These are phyloP conservation scores for Paspalum vaginatum DNA, from an alignment of 176 grass and related monocot genomes.

Conservation along the genomic window DNA sequence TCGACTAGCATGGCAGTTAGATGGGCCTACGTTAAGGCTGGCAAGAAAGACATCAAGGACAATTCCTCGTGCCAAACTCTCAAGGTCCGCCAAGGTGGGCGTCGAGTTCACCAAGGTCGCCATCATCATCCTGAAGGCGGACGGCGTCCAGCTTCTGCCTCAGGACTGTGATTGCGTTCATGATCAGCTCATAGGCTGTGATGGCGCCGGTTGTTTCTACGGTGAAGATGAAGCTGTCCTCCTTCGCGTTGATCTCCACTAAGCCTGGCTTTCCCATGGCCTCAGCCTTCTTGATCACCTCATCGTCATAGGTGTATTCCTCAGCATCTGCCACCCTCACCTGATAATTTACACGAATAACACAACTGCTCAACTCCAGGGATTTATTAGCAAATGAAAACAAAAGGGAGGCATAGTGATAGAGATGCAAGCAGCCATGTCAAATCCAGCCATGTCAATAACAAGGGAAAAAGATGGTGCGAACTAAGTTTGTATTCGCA, in stretches of 20 bases:
- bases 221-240: constrained; percentile 94
- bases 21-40: constrained; percentile 8
- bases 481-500: not conserved
- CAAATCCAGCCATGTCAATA: not conserved
- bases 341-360: constrained; percentile 35
- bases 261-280: constrained; percentile 90
- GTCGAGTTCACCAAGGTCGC: constrained; percentile 71
- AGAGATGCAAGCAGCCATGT: not conserved
- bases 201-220: constrained; percentile 82
- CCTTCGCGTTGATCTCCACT: constrained; percentile 75
- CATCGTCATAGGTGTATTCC: constrained; percentile 87
- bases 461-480: not conserved
- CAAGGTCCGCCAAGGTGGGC: constrained; percentile 69
- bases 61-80: not conserved
- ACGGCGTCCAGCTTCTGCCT: constrained; percentile 90
- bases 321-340: constrained; percentile 66
- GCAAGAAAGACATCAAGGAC: not conserved
- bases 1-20: constrained; percentile 18
- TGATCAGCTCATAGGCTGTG: constrained; percentile 75
- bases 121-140: constrained; percentile 74
- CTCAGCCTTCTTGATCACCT: constrained; percentile 91
- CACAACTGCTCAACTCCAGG: not conserved
- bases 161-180: constrained; percentile 70
- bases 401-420: too few relatives aligned
- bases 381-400: not conserved